Conservation (phyloP, 305 asterid species). For the Fraxinus angustifolia region DNA sequence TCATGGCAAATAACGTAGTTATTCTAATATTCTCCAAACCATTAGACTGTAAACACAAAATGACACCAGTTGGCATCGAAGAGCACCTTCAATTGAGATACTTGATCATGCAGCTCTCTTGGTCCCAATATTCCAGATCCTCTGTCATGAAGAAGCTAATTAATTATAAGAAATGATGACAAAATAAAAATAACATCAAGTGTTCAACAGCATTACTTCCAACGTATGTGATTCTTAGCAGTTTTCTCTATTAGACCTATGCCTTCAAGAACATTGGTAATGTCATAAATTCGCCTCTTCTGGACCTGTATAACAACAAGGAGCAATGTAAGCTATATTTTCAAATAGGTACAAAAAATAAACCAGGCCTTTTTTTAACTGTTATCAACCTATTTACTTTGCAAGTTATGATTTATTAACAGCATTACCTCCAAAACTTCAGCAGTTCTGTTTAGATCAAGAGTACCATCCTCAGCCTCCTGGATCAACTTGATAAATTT, state of each 20-base stretch:
- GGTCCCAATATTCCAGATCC: slow-evolving; percentile 39
- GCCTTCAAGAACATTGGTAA: slow-evolving; percentile 95
- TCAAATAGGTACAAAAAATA: not conserved
- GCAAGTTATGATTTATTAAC: not conserved
- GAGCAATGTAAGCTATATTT: not conserved
- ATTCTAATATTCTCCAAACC: not conserved
- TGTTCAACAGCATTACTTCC: slow-evolving; percentile 55
- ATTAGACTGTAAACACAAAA: not conserved
- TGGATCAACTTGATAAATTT: slow-evolving; percentile 63
- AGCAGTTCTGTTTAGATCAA: slow-evolving; percentile 78
- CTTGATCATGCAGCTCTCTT: slow-evolving; percentile 37
- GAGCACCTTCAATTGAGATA: slow-evolving; percentile 54
- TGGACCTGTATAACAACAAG: slow-evolving; percentile 53
- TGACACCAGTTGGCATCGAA: slow-evolving; percentile 11
- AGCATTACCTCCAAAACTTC: slow-evolving; percentile 53
- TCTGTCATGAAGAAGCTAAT: slow-evolving; percentile 37
- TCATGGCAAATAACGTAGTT: not conserved
- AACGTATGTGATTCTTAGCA: slow-evolving; percentile 67
- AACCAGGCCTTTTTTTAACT: not conserved
- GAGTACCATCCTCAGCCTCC: slow-evolving; percentile 60
- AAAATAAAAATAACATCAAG: slow-evolving; percentile 14
- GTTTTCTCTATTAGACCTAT: slow-evolving; percentile 79
- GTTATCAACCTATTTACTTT: slow-evolving; percentile 7
- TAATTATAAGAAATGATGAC: slow-evolving; percentile 21
- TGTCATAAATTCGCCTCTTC: slow-evolving; percentile 89